phyloP scores from a whole-genome alignment of 352 stramenopile species.

The Phytopythium aichiense region DNA sequence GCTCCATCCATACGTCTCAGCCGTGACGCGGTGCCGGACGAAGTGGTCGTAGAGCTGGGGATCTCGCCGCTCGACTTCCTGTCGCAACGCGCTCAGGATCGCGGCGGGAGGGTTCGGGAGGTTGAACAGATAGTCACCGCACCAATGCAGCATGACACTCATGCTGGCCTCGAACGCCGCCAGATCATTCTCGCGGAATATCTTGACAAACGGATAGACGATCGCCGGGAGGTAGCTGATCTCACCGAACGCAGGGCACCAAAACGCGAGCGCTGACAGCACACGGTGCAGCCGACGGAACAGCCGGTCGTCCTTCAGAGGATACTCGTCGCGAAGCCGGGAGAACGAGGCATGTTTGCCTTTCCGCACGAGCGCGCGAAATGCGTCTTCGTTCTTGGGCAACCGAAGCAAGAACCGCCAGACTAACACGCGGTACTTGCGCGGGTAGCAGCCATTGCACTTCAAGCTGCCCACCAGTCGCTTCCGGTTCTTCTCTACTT shows the following conservation, averaged over 20 bases:
- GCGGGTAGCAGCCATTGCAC: constrained; percentile 71
- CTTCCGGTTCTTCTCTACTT: constrained; percentile 60
- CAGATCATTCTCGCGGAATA: constrained; percentile 84
- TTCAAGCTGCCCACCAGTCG: constrained; percentile 61
- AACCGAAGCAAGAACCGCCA: constrained; percentile 83
- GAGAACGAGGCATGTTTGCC: constrained; percentile 71
- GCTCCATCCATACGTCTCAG: constrained; percentile 78
- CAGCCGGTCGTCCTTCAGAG: constrained; percentile 65
- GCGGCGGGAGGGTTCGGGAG: constrained; percentile 81
- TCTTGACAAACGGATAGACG: constrained; percentile 88
- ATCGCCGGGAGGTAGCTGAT: constrained; percentile 74
- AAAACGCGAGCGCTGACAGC: constrained; percentile 85
- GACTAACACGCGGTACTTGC: constrained; percentile 78
- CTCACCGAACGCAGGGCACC: constrained; percentile 89
- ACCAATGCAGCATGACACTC: constrained; percentile 86
- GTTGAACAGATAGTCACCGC: constrained; percentile 69
- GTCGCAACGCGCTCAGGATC: constrained; percentile 64
- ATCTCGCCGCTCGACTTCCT: constrained; percentile 65
- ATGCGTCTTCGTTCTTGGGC: constrained; percentile 81
- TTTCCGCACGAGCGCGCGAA: constrained; percentile 67
- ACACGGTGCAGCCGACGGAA: constrained; percentile 77
- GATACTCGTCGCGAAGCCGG: constrained; percentile 72
- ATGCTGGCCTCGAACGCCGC: constrained; percentile 88
- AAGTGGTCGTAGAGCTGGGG: constrained; percentile 78
- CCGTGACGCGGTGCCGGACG: constrained; percentile 47